Evolutionary conservation across 1,284 basidiomycete species (phyloP), one percentile per base, ranked within the genome.

Genomic region (Cutaneotrichosporon dermatis): DNA sequence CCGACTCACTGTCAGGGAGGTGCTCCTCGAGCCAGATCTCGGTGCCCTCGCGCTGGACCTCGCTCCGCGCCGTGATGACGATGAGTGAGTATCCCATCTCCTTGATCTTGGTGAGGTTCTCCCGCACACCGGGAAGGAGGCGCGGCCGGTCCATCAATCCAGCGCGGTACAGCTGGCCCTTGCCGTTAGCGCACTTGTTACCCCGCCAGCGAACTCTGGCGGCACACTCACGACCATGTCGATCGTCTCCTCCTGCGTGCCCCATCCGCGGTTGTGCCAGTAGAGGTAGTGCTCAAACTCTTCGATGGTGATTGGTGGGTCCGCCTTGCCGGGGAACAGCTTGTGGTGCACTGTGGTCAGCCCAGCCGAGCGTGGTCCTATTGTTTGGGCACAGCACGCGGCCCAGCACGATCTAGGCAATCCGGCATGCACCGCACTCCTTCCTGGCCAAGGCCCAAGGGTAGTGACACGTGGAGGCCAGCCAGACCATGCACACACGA

Each of bases 21-120:
- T 88, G 80, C 58, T 81, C 77, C 44, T 85, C 80, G 6, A 87
- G 74, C 89, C 89, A 91, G 48, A 79, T 76, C 80, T 85, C 84
- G 54, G 85, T 88, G 42, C 82, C 79, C 54, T 84, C 83, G 35
- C 84, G 81, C 60, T 84, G 79, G 41, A 82, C 80, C 58, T 82
- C 80, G 40, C 81, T 80, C 63, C 89, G 81, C 40, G 89, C 88
- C 4, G 89, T 92, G 54, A 92, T 84, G 61, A 92, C 84, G 60
- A 89, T 71, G 43, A 79, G 61, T 55, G 82, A 81, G 75, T 84
- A 88, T 1, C 88, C 89, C 78, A 86, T 75, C 55, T 82, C 78
- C 56, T 82, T 83, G 33, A 91, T 80, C 44, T 79, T 73, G 63
- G 81, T 75, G 39, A 85, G 71, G 11, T 83, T 85, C 65, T 88